These are phyloP conservation scores for Podila minutissima DNA, from an alignment of 192 early-diverging fungal species.

Conservation along the genomic window DNA sequence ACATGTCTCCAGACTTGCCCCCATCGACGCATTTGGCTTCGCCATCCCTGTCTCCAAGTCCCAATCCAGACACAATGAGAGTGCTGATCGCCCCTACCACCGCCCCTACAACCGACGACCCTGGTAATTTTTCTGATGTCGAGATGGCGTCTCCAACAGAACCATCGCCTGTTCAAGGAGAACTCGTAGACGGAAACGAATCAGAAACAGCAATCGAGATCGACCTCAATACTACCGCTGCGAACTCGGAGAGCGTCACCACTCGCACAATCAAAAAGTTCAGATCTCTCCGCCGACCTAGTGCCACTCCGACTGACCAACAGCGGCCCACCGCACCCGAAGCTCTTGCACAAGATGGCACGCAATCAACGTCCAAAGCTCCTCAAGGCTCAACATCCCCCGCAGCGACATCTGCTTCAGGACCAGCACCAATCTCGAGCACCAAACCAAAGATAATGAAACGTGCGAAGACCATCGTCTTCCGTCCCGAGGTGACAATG, in stretches of 20 bases:
- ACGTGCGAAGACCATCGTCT: constrained; percentile 38
- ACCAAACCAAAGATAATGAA: constrained; percentile 34
- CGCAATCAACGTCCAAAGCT: background rate
- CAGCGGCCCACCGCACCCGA: background rate
- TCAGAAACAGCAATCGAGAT: background rate
- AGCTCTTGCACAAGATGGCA: background rate
- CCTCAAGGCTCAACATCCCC: background rate
- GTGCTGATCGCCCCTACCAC: background rate
- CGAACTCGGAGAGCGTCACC: constrained; percentile 3
- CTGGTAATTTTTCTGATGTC: background rate
- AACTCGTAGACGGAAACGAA: background rate
- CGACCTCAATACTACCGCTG: background rate
- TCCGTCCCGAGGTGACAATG: constrained; percentile 39
- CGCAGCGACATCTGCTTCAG: background rate
- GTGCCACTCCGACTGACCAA: background rate
- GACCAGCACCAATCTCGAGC: background rate
- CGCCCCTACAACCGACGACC: background rate
- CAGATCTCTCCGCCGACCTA: constrained; percentile 34
- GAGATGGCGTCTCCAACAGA: constrained; percentile 36
- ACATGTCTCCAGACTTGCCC: background rate
- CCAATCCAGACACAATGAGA: background rate
- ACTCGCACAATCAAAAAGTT: constrained; percentile 40
- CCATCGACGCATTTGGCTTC: constrained; percentile 17
- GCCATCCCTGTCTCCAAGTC: constrained; percentile 14
- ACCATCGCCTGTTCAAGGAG: background rate